These are phyloP conservation scores for Apiospora phragmitis DNA, from an alignment of 2,329 filamentous ascomycete genomes.

Conservation along the genomic window DNA sequence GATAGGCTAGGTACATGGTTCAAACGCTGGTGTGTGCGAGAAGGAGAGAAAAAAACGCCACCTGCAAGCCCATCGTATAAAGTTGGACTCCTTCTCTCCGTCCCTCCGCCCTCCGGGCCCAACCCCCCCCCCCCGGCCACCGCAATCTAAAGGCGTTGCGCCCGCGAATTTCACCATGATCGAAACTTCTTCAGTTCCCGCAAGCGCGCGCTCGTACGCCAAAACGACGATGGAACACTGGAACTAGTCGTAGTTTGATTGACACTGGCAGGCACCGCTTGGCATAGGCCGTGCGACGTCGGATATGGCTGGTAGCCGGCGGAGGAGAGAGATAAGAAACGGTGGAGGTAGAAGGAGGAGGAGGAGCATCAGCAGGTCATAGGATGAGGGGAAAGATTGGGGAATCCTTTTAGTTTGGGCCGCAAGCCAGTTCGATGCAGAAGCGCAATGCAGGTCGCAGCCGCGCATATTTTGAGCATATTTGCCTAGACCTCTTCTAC, in stretches of 20 bases:
- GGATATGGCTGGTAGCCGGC: not conserved
- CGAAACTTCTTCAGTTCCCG: not conserved
- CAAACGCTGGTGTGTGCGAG: not conserved
- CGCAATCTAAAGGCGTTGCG: not conserved
- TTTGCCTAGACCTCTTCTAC: not conserved
- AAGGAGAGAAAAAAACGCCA: not conserved
- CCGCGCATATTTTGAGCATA: not conserved
- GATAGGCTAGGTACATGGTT: not conserved
- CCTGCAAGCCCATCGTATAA: constrained; percentile 4
- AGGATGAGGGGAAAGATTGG: not conserved
- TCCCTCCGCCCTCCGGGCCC: not conserved
- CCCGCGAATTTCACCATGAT: not conserved
- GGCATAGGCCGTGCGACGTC: not conserved
- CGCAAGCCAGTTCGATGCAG: not conserved
- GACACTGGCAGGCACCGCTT: not conserved
- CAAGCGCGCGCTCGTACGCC: not conserved
- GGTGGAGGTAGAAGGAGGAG: not conserved
- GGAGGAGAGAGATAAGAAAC: not conserved
- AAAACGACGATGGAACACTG: not conserved
- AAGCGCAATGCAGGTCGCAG: not conserved
- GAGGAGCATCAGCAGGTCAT: not conserved
- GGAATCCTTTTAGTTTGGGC: not conserved
- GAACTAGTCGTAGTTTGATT: not conserved
- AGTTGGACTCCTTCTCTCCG: not conserved
- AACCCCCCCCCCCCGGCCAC: not conserved